Conservation (phyloP, 2,329 filamentous ascomycete species). For the Aspergillus luchuensis region DNA sequence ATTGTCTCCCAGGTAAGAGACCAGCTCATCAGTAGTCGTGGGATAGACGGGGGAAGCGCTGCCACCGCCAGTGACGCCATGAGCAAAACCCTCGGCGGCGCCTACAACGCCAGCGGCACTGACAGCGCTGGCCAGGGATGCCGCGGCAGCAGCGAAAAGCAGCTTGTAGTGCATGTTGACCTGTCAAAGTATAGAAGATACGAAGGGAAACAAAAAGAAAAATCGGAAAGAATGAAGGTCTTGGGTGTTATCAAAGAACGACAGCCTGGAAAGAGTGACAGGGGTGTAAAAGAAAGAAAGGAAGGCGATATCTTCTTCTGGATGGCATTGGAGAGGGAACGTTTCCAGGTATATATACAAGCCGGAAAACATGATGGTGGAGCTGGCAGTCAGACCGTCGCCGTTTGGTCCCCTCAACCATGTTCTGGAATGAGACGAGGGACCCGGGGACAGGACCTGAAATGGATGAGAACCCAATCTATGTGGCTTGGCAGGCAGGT, state of each 20-base stretch:
- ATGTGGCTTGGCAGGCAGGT: background rate
- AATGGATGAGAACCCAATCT: background rate
- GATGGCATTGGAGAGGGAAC: background rate
- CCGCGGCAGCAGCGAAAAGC: conserved; percentile 12
- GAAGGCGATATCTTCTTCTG: background rate
- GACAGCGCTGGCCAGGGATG: conserved; percentile 12
- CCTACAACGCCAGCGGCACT: conserved; percentile 25
- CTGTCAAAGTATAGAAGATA: background rate
- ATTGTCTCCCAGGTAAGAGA: conserved; percentile 59
- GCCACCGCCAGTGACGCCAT: conserved; percentile 63
- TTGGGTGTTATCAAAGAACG: background rate
- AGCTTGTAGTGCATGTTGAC: conserved; percentile 19
- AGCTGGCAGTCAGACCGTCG: background rate
- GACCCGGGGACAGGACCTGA: background rate
- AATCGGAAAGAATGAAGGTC: no score
- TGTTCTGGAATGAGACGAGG: background rate
- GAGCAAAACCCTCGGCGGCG: conserved; percentile 52
- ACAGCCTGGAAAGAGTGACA: background rate
- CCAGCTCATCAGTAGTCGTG: conserved; percentile 57
- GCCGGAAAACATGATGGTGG: background rate
- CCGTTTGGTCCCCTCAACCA: background rate
- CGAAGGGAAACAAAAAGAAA: conserved; percentile 1
- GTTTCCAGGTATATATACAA: background rate
- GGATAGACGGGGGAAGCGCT: conserved; percentile 57
- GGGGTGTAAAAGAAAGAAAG: background rate